Evolutionary conservation across 306 rosid genomes (phyloP), one percentile per base, ranked within the genome.

Genomic region (Sophora flavescens): DNA sequence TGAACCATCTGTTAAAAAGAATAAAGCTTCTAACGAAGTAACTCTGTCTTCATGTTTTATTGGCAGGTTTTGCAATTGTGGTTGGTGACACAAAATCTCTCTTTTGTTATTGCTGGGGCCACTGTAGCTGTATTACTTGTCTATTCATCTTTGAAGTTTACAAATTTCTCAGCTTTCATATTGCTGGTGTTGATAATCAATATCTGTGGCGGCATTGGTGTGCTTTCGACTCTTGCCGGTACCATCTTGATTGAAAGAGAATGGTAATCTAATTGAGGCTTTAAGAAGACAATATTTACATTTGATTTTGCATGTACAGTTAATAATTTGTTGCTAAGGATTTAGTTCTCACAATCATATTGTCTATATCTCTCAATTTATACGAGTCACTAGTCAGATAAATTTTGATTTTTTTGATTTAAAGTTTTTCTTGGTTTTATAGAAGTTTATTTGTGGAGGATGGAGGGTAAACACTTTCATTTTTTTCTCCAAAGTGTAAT

Each of bases 221-320:
- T 85, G 4, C 93, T 92, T 65, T 95, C 98, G 63, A 86, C 91
- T 65, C 96, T 92, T 45, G 96, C 96, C 0, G 97, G 98, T 12
- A 89, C 93, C 80, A 88, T 95, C 87, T 85, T 95, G 76, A 75
- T 95, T 32, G 97, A 95, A 89, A 95, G 97, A 85, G 97, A 95
- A 84, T 95, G 97, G 97, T 95, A 94, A 88, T 45, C 26, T 6
- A 66, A 41, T 36, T 58, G 0, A 26, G 15, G 22, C 72, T 84
- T 79, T 18, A 12, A 6, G 35, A 15, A 72, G 28, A 30, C 59
- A 42, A 33, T 4, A 11, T 30, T 13, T 11, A 41, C 30, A 60
- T 60, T 38, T 77, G 63, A 70, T 56, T 6, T 61, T 35, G 36
- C 9, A 54, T n/a, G 4, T 47, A 50, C 4, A 22, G 2, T 16